Percentiles rank a stretch among this genome's conserved stretches.
phyloP scores from a whole-genome alignment of 73 alveolate genomes.

The Uronychia binucleata region DNA sequence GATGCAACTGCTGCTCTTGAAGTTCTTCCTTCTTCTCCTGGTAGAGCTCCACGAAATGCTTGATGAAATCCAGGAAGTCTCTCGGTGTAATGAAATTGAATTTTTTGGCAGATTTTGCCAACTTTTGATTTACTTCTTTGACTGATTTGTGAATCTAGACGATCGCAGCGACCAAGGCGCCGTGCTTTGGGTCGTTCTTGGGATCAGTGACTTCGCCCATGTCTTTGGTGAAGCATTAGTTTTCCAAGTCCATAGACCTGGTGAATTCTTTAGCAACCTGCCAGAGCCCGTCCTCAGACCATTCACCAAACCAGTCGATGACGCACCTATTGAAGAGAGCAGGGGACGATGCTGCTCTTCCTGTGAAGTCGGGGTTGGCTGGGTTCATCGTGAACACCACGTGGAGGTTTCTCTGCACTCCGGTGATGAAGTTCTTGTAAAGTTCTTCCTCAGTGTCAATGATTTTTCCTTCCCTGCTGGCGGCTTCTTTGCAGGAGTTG shows the following conservation, averaged over 20 bases:
- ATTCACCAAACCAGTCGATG: slow-evolving; percentile 99
- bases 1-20: slow-evolving; percentile 94
- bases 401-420: slow-evolving; percentile 97
- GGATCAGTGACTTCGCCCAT: slow-evolving; percentile 23
- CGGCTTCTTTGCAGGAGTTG: slow-evolving; percentile 89
- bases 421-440: slow-evolving; percentile 92
- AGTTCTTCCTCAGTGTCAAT: slow-evolving; percentile 98
- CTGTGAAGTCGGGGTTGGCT: slow-evolving; percentile 98
- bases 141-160: slow-evolving; percentile 89
- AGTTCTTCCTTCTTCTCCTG: slow-evolving; percentile 90
- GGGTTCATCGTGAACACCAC: slow-evolving; percentile 99
- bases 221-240: slow-evolving; percentile 76
- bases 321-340: slow-evolving; percentile 99
- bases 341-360: slow-evolving; percentile 98
- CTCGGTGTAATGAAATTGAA: slow-evolving; percentile 99
- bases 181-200: slow-evolving; percentile 76
- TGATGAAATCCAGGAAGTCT: slow-evolving; percentile 98
- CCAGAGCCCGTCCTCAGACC: slow-evolving; percentile 96
- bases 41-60: slow-evolving; percentile 91
- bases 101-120: slow-evolving; percentile 92
- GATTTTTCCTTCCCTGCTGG: slow-evolving; percentile 80
- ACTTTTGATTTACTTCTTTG: slow-evolving; percentile 82
- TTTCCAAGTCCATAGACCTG: slow-evolving; percentile 77
- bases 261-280: slow-evolving; percentile 97
- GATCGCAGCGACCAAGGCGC: slow-evolving; percentile 77